phyloP scores from a whole-genome alignment of 805 yeast genomes.

The Metschnikowia henanensis region DNA sequence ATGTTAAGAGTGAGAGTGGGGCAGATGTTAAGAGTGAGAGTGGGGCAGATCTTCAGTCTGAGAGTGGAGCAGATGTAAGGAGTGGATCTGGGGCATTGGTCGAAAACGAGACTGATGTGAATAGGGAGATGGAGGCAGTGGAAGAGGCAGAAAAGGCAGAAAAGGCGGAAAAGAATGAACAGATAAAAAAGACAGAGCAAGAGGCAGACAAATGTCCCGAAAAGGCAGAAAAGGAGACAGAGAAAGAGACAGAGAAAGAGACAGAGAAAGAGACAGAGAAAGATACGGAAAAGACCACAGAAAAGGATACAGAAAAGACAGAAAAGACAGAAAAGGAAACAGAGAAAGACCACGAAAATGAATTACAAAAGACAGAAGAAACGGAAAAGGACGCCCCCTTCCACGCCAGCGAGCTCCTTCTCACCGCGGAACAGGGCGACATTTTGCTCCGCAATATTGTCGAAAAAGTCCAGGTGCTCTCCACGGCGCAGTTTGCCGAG shows the following conservation, averaged over 20 bases:
- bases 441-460: conserved; percentile 45
- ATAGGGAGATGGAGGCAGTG: not conserved
- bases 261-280: conserved; percentile 6
- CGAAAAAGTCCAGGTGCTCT: conserved; percentile 45
- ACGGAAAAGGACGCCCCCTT: not conserved
- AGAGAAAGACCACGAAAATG: not conserved
- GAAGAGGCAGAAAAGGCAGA: not conserved
- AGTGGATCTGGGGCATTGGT: too few relatives aligned
- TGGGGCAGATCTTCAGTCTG: too few relatives aligned
- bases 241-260: not conserved
- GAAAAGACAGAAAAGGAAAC: not conserved
- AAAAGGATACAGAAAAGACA: not conserved
- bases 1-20: not conserved
- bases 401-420: conserved; percentile 45
- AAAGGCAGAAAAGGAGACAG: not conserved
- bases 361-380: conserved; percentile 4
- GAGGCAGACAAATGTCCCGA: conserved; percentile 6
- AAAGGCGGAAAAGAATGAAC: not conserved
- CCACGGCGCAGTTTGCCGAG: conserved; percentile 33
- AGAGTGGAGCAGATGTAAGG: too few relatives aligned
- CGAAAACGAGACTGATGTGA: too few relatives aligned
- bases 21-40: too few relatives aligned
- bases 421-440: conserved; percentile 51
- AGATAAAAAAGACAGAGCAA: not conserved
- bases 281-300: too few relatives aligned